Evolutionary conservation across 176 grass and related monocot genomes (phyloP).

Genomic region (Tillandsia fasciculata): DNA sequence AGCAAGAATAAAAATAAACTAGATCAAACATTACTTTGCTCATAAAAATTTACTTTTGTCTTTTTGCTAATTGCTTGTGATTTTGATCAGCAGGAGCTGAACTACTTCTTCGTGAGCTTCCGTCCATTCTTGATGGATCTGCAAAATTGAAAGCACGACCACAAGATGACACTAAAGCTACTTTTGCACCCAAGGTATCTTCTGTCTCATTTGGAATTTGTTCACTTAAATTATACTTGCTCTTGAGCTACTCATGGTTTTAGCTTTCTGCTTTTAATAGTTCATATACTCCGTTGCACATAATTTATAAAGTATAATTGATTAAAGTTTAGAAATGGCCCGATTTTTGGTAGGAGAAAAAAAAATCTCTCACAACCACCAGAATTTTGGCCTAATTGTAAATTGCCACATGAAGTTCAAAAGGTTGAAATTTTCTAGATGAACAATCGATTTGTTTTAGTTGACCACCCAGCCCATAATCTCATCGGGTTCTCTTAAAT

Average conservation of each 20-base stretch:
- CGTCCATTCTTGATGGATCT: slow-evolving; percentile 69
- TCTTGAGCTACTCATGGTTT: neutral
- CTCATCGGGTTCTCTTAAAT: too few relatives aligned
- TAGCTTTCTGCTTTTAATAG: neutral
- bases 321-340: too few relatives aligned
- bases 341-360: too few relatives aligned
- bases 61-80: neutral
- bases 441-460: too few relatives aligned
- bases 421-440: too few relatives aligned
- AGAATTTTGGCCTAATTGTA: too few relatives aligned
- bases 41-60: neutral
- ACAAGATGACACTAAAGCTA: slow-evolving; percentile 83
- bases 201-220: neutral
- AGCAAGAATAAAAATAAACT: too few relatives aligned
- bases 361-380: too few relatives aligned
- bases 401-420: too few relatives aligned
- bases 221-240: neutral
- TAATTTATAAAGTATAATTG: too few relatives aligned
- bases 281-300: neutral
- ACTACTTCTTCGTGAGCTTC: slow-evolving; percentile 64
- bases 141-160: slow-evolving; percentile 61
- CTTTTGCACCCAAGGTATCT: slow-evolving; percentile 69
- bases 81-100: slow-evolving; percentile 48
- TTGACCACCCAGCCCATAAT: too few relatives aligned
- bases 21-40: too few relatives aligned